Conservation (phyloP, 495 filamentous ascomycete genomes). For the Pyronema domesticum region DNA sequence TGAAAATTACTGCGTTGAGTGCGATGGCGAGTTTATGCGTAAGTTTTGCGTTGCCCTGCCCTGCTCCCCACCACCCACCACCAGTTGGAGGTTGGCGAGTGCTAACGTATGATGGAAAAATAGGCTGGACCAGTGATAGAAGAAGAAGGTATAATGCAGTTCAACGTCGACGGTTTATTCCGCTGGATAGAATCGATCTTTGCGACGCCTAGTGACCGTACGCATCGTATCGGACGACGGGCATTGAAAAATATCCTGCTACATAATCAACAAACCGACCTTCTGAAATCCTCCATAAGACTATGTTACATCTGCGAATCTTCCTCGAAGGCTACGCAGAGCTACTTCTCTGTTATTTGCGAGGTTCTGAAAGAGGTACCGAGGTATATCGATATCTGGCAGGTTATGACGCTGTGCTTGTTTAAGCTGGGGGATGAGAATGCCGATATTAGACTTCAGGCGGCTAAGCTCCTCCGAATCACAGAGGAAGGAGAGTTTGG, state of each 20-base stretch:
- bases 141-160: slow-evolving; percentile 59
- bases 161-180: slow-evolving; percentile 81
- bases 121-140: slow-evolving; percentile 73
- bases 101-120: background rate
- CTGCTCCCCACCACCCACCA: too few relatives aligned
- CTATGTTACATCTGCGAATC: slow-evolving; percentile 62
- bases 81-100: too few relatives aligned
- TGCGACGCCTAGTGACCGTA: slow-evolving; percentile 68
- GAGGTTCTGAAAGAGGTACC: slow-evolving; percentile 64
- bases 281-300: slow-evolving; percentile 72
- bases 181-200: slow-evolving; percentile 92
- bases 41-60: slow-evolving; percentile 20
- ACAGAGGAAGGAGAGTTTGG: slow-evolving; percentile 72
- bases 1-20: slow-evolving; percentile 76
- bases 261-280: slow-evolving; percentile 67
- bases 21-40: slow-evolving; percentile 91
- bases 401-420: slow-evolving; percentile 65
- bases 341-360: slow-evolving; percentile 85
- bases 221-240: slow-evolving; percentile 75
- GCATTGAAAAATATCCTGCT: slow-evolving; percentile 81
- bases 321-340: slow-evolving; percentile 63
- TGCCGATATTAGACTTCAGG: slow-evolving; percentile 71
- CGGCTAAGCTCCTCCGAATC: slow-evolving; percentile 62
- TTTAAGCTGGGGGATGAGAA: slow-evolving; percentile 84
- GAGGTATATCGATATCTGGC: slow-evolving; percentile 79